These are phyloP conservation scores for Cyclanthera cordifolia DNA, from an alignment of 306 rosid species.

Conservation along the genomic window DNA sequence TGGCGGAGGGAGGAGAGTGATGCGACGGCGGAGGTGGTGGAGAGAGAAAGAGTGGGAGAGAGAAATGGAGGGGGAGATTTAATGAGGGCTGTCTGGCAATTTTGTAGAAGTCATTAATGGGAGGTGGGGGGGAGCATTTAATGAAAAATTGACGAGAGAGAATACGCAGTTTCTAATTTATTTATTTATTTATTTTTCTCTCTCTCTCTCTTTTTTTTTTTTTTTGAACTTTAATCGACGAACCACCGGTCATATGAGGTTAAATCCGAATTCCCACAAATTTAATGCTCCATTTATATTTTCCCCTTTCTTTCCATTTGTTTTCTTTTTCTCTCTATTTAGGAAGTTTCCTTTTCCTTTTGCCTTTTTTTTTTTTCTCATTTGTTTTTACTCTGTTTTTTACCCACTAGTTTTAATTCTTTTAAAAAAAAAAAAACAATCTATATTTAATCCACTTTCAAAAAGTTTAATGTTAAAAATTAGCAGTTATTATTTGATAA, in stretches of 20 bases:
- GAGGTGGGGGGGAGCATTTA: slow-evolving; percentile 22
- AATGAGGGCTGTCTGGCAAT: slow-evolving; percentile 28
- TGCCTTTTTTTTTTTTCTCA: background rate
- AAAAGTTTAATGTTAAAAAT: no score
- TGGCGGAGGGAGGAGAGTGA: background rate
- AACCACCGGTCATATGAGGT: background rate
- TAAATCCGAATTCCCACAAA: background rate
- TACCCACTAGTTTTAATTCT: no score
- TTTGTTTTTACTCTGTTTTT: background rate
- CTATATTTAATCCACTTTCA: no score
- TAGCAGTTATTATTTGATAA: no score
- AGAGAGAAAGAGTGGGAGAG: slow-evolving; percentile 1
- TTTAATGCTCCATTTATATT: background rate
- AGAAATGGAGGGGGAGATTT: background rate
- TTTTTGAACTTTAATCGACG: slow-evolving; percentile 2
- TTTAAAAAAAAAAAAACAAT: no score
- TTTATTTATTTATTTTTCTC: no score
- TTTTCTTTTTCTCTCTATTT: background rate
- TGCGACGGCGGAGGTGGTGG: background rate
- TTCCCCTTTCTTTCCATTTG: background rate
- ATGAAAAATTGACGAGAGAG: slow-evolving; percentile 26
- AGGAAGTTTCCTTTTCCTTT: background rate
- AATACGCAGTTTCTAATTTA: background rate
- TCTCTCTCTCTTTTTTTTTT: background rate
- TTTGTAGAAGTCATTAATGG: slow-evolving; percentile 21